These are phyloP conservation scores for Penicillium roqueforti DNA, from an alignment of 495 filamentous ascomycete species.

Conservation along the genomic window DNA sequence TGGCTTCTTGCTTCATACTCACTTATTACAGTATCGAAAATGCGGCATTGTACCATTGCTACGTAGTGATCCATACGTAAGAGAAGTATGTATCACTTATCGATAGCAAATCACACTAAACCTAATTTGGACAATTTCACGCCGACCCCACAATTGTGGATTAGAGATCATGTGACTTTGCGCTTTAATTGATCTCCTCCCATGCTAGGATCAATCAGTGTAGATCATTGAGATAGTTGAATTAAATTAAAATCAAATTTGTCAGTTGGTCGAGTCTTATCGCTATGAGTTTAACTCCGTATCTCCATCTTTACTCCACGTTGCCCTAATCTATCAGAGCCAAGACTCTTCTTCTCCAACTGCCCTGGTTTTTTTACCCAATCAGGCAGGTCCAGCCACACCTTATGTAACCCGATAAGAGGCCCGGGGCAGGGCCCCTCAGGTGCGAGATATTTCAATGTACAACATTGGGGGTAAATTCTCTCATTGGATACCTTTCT, in stretches of 20 bases:
- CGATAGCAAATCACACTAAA: conserved; percentile 2
- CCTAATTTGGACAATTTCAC: background rate
- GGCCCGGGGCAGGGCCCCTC: background rate
- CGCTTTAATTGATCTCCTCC: background rate
- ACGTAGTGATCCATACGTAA: too few species aligned
- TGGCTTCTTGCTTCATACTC: too few species aligned
- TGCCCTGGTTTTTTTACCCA: conserved; percentile 7
- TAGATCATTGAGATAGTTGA: background rate
- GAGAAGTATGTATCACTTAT: too few species aligned
- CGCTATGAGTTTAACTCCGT: background rate
- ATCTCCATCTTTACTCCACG: background rate
- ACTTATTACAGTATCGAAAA: too few species aligned
- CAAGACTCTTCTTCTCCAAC: background rate
- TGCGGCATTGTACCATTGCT: too few species aligned
- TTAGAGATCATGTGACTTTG: background rate
- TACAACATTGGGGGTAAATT: background rate
- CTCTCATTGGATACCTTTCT: background rate
- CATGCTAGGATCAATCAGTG: background rate
- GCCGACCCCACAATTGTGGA: background rate
- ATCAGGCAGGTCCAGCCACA: conserved; percentile 23
- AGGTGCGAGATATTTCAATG: conserved; percentile 15
- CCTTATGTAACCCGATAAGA: conserved; percentile 15
- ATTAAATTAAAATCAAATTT: background rate
- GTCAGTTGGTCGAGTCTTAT: background rate
- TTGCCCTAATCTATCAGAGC: background rate